Percentiles rank a stretch among this genome's conserved stretches.
These are phyloP conservation scores for Thymus quinquecostatus DNA, from an alignment of 257 asterid species.

Conservation along the genomic window DNA sequence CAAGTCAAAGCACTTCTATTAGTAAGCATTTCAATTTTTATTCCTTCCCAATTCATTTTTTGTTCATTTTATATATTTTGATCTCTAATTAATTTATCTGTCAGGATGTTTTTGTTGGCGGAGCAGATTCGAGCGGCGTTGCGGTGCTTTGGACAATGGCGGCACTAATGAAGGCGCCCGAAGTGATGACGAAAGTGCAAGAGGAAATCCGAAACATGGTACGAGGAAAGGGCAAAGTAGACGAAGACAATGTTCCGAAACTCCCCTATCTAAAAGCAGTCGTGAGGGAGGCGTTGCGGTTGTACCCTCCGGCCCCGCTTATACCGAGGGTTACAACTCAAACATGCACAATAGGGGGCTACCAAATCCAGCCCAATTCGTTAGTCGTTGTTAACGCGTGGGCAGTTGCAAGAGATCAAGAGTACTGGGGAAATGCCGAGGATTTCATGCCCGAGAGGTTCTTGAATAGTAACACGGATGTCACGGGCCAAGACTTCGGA, in stretches of 20 bases:
- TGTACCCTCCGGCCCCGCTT: constrained; percentile 6
- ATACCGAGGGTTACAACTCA: constrained; percentile 21
- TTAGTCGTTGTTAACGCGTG: no score
- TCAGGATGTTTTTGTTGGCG: neutral
- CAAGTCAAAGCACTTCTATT: constrained; percentile 25
- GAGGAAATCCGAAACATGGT: neutral
- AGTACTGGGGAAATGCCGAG: no score
- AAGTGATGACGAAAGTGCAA: constrained; percentile 20
- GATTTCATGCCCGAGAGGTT: no score
- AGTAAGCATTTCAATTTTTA: constrained; percentile 15
- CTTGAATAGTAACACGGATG: no score
- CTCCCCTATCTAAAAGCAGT: neutral
- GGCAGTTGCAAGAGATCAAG: no score
- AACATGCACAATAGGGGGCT: no score
- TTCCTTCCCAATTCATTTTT: no score
- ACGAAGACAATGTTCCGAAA: constrained; percentile 7
- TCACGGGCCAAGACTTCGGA: no score
- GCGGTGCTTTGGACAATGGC: neutral
- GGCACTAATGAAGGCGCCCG: constrained; percentile 6
- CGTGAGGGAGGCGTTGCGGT: neutral
- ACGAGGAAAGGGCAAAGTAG: constrained; percentile 2
- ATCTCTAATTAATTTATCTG: no score
- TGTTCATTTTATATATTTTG: no score
- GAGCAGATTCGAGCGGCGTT: neutral
- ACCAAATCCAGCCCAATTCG: no score